Percentiles rank a stretch among this genome's conserved stretches.
Evolutionary conservation across 2,329 filamentous ascomycete genomes (phyloP).

Genomic region (Cytospora schulzeri): DNA sequence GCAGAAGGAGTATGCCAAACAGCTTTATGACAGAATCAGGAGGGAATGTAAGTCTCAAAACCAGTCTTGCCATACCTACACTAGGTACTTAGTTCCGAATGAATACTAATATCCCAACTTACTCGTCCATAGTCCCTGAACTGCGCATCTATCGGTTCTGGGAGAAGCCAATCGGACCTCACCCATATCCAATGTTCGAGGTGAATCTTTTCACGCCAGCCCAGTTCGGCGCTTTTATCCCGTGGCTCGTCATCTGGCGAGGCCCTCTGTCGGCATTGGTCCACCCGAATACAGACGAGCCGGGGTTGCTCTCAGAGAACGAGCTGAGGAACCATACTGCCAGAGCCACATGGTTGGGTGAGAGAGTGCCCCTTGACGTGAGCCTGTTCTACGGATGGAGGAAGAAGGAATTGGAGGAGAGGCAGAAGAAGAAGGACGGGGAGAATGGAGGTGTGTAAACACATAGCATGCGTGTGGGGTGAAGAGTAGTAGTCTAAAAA

Average conservation of each 20-base stretch:
- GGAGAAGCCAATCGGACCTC: constrained; percentile 78
- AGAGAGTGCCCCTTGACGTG: constrained; percentile 63
- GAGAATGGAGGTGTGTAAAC: background rate
- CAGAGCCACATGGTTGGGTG: constrained; percentile 74
- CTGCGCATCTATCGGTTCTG: constrained; percentile 79
- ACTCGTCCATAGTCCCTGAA: constrained; percentile 68
- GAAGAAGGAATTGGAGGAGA: constrained; percentile 16
- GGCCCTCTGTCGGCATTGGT: constrained; percentile 78
- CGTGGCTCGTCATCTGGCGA: constrained; percentile 81
- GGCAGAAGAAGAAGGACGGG: background rate
- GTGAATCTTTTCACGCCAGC: constrained; percentile 84
- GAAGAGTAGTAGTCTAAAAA: too few species aligned
- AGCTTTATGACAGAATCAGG: constrained; percentile 77
- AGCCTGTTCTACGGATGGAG: constrained; percentile 42
- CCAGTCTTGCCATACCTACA: too few species aligned
- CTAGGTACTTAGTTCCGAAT: background rate
- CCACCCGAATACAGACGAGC: constrained; percentile 74
- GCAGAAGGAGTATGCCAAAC: constrained; percentile 68
- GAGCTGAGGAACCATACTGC: constrained; percentile 64
- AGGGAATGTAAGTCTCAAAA: constrained; percentile 65
- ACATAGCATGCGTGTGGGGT: background rate
- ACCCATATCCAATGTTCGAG: constrained; percentile 88
- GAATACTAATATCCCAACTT: background rate
- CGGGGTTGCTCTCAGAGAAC: constrained; percentile 34
- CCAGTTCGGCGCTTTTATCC: constrained; percentile 86